Conservation (phyloP, 257 asterid species). For the Forsythia viridissima region DNA sequence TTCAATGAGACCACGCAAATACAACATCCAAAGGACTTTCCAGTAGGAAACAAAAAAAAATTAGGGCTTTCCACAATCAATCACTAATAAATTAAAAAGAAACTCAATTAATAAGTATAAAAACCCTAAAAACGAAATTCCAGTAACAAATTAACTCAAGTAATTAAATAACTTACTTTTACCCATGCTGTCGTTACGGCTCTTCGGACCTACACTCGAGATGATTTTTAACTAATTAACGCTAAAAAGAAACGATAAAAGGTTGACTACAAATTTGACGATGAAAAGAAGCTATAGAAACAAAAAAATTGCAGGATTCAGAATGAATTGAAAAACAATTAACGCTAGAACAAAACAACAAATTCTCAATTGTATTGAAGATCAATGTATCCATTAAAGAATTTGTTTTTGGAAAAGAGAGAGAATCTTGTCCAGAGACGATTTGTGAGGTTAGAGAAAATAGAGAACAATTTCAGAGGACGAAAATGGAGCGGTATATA, state of each 20-base stretch:
- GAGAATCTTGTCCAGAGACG: constrained; percentile 1
- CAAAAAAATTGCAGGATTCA: constrained; percentile 27
- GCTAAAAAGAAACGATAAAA: constrained; percentile 39
- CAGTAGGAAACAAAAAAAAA: background rate
- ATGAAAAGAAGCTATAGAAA: constrained; percentile 39
- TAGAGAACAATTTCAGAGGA: background rate
- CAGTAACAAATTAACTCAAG: constrained; percentile 12
- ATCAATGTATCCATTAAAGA: constrained; percentile 42
- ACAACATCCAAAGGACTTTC: no score
- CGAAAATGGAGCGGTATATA: background rate
- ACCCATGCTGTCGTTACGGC: constrained; percentile 58
- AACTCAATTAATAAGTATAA: background rate
- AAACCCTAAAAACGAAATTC: background rate
- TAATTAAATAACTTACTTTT: constrained; percentile 52
- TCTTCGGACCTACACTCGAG: background rate
- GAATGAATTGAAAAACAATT: constrained; percentile 33
- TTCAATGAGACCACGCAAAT: background rate
- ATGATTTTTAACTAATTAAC: constrained; percentile 12
- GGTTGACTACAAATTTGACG: constrained; percentile 45
- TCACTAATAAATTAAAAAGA: background rate
- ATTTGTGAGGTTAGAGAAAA: background rate
- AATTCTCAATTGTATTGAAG: constrained; percentile 27
- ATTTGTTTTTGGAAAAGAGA: background rate
- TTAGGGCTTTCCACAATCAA: background rate
- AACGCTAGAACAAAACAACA: constrained; percentile 16